Conservation (phyloP, 106 monocot genomes). For the Alisma plantagoaquatica region DNA sequence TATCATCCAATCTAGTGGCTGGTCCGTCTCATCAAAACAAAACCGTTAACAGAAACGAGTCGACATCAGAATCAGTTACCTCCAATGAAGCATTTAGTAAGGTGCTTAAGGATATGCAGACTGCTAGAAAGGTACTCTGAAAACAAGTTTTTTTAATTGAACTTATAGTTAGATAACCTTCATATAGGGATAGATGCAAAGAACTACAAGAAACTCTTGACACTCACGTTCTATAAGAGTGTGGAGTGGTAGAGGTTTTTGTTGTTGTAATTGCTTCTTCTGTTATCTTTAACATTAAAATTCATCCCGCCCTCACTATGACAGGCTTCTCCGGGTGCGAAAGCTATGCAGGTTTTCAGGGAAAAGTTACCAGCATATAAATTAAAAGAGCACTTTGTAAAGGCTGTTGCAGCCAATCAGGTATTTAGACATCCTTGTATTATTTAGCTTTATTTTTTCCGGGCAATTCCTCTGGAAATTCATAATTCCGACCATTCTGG, state of each 20-base stretch:
- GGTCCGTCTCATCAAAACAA: slow-evolving; percentile 15
- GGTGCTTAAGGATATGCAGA: slow-evolving; percentile 70
- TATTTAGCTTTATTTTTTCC: too few relatives aligned
- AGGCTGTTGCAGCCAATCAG: slow-evolving; percentile 71
- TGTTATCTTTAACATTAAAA: not conserved
- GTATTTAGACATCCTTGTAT: slow-evolving; percentile 19
- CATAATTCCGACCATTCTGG: too few relatives aligned
- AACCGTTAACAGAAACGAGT: slow-evolving; percentile 8
- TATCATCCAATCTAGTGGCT: slow-evolving; percentile 9
- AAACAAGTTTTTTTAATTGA: too few relatives aligned
- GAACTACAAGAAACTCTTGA: too few relatives aligned
- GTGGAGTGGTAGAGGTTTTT: too few relatives aligned
- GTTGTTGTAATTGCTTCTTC: not conserved
- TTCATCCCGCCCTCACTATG: not conserved
- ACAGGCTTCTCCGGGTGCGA: slow-evolving; percentile 47
- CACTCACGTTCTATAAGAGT: too few relatives aligned
- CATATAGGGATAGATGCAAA: too few relatives aligned
- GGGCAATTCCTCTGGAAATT: too few relatives aligned
- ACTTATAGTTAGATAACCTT: too few relatives aligned
- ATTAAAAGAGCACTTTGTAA: slow-evolving; percentile 64
- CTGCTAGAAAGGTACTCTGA: slow-evolving; percentile 54
- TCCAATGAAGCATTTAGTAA: slow-evolving; percentile 44
- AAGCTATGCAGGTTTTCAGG: slow-evolving; percentile 82
- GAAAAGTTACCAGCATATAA: slow-evolving; percentile 91
- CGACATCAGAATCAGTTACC: slow-evolving; percentile 13